Conservation (phyloP, 345 rosid species). For the Populus simonii region DNA sequence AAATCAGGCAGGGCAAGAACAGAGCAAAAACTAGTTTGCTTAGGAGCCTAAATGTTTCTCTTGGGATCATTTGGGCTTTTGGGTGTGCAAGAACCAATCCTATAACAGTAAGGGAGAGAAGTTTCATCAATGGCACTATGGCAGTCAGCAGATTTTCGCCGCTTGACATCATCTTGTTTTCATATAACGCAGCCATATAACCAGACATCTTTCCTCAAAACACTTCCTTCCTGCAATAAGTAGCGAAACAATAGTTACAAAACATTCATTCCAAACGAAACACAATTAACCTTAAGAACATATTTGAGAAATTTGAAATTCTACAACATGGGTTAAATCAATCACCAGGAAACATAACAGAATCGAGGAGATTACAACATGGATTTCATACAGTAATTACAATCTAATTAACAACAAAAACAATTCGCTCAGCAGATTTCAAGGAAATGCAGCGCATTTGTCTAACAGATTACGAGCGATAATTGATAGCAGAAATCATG, state of each 20-base stretch:
- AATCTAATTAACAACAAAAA: background rate
- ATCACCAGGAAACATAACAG: background rate
- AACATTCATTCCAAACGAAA: background rate
- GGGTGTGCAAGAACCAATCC: conserved; percentile 86
- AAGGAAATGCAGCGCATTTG: background rate
- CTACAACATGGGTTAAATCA: background rate
- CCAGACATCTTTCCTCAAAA: conserved; percentile 24
- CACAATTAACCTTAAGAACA: background rate
- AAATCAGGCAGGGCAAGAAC: conserved; percentile 88
- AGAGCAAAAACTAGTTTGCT: conserved; percentile 91
- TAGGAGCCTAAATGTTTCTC: conserved; percentile 70
- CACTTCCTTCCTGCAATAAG: conserved; percentile 9
- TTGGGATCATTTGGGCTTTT: conserved; percentile 53
- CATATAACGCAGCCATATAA: conserved; percentile 12
- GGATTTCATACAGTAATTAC: background rate
- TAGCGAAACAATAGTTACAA: background rate
- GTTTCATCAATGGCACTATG: conserved; percentile 71
- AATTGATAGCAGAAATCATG: background rate
- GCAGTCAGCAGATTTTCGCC: conserved; percentile 48
- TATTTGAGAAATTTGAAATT: background rate
- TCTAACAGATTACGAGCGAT: background rate
- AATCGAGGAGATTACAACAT: background rate
- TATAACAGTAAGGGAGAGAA: conserved; percentile 59
- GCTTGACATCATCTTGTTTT: conserved; percentile 27
- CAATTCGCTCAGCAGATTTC: too few relatives aligned